phyloP scores from a whole-genome alignment of 768 basidiomycete genomes.

The Termitomyces sp. region DNA sequence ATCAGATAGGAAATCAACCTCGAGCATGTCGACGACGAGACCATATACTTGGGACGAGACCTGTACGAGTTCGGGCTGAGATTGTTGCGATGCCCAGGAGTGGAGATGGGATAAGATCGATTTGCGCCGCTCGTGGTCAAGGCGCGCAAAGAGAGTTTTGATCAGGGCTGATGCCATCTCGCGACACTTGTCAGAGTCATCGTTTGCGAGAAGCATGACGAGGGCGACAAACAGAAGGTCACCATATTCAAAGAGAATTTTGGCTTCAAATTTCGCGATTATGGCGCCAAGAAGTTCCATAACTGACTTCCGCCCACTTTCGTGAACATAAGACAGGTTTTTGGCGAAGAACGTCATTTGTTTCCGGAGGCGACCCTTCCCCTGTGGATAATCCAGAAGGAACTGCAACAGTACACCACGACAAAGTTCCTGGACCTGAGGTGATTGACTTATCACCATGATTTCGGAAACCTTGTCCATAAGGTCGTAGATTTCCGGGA shows the following conservation, averaged over 20 bases:
- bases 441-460: conserved; percentile 90
- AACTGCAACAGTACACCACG: conserved; percentile 89
- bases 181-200: conserved; percentile 84
- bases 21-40: conserved; percentile 66
- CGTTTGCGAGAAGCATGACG: conserved; percentile 92
- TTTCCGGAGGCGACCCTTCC: conserved; percentile 80
- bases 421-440: conserved; percentile 87
- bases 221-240: conserved; percentile 89
- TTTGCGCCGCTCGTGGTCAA: conserved; percentile 54
- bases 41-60: conserved; percentile 84
- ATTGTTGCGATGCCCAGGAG: conserved; percentile 66
- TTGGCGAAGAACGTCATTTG: conserved; percentile 90
- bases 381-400: conserved; percentile 95
- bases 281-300: conserved; percentile 88
- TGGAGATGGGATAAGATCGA: conserved; percentile 67
- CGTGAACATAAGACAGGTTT: conserved; percentile 86
- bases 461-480: conserved; percentile 92
- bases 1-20: conserved; percentile 39
- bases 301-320: conserved; percentile 89
- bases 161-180: conserved; percentile 84
- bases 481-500: conserved; percentile 94
- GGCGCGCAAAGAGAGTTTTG: conserved; percentile 64
- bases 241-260: conserved; percentile 70
- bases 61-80: conserved; percentile 56
- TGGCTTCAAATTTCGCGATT: conserved; percentile 75